Conservation (phyloP, 2,329 filamentous ascomycete genomes). For the Aplosporella prunicola region DNA sequence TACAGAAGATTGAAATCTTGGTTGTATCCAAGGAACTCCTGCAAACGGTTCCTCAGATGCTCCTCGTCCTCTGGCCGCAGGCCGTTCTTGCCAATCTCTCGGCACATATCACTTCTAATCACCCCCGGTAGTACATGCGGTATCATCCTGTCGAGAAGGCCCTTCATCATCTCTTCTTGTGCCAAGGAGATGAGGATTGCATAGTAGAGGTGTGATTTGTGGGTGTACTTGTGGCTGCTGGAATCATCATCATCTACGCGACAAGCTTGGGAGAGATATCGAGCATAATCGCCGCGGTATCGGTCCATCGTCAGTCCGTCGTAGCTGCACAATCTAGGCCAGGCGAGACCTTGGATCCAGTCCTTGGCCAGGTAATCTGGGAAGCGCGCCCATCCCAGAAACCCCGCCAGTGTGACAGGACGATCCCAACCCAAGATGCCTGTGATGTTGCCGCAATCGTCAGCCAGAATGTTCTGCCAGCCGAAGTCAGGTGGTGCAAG, state of each 20-base stretch:
- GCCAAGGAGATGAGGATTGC: neutral
- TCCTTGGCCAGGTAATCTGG: conserved; percentile 3
- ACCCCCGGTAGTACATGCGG: neutral
- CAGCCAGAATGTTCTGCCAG: conserved; percentile 9
- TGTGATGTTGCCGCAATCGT: conserved; percentile 8
- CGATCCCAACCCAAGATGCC: conserved; percentile 11
- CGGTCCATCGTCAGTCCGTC: too few relatives aligned
- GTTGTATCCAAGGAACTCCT: too few relatives aligned
- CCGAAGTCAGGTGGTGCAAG: conserved; percentile 9
- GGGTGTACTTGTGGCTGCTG: neutral
- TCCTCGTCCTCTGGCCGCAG: neutral
- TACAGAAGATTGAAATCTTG: too few relatives aligned
- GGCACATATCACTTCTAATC: neutral
- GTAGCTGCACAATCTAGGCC: too few relatives aligned
- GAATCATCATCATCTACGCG: neutral
- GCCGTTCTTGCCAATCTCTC: neutral
- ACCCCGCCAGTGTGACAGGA: conserved; percentile 1
- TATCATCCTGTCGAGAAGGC: neutral
- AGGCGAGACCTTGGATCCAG: neutral
- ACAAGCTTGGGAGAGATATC: conserved; percentile 8
- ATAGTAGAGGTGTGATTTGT: conserved; percentile 2
- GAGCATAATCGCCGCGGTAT: conserved; percentile 8
- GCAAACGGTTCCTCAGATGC: neutral
- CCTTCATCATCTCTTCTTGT: neutral
- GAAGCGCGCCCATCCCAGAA: conserved; percentile 6